These are phyloP conservation scores for Arabidopsis lyrata DNA, from an alignment of 441 rosid species.

Conservation along the genomic window DNA sequence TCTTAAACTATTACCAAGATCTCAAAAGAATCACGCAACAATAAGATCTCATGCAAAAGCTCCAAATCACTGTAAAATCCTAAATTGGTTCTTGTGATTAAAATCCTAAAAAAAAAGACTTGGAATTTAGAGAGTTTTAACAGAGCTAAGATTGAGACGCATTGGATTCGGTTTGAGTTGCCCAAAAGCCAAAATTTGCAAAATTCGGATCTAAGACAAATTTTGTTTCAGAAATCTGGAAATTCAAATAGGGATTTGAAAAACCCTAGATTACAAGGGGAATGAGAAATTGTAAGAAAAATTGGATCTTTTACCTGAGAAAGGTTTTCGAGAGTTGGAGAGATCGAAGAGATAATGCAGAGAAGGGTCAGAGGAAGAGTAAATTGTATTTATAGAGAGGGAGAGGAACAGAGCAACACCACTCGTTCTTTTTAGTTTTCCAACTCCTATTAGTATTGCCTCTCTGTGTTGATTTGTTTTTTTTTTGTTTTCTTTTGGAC, in stretches of 20 bases:
- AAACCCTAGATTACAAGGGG: conserved; percentile 15
- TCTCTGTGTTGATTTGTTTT: background rate
- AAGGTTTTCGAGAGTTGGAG: conserved; percentile 5
- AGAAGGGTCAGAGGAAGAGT: background rate
- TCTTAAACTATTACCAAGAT: background rate
- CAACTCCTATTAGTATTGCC: background rate
- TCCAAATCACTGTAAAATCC: background rate
- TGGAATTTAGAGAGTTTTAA: background rate
- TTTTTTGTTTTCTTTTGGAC: background rate
- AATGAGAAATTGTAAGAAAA: background rate
- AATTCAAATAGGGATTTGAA: background rate
- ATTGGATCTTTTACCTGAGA: conserved; percentile 25
- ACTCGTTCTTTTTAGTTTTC: conserved; percentile 21
- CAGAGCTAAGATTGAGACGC: background rate
- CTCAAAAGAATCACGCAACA: background rate
- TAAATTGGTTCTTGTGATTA: background rate
- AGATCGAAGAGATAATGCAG: conserved; percentile 34
- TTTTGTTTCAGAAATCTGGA: background rate
- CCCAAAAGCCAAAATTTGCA: background rate
- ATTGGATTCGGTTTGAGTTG: background rate
- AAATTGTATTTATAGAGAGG: background rate
- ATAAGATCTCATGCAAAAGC: conserved; percentile 24
- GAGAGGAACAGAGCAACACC: conserved; percentile 23
- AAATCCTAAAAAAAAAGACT: background rate
- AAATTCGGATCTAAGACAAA: background rate